Evolutionary conservation across 805 yeast species (phyloP).

Genomic region (Starmerella ratchasimensis): DNA sequence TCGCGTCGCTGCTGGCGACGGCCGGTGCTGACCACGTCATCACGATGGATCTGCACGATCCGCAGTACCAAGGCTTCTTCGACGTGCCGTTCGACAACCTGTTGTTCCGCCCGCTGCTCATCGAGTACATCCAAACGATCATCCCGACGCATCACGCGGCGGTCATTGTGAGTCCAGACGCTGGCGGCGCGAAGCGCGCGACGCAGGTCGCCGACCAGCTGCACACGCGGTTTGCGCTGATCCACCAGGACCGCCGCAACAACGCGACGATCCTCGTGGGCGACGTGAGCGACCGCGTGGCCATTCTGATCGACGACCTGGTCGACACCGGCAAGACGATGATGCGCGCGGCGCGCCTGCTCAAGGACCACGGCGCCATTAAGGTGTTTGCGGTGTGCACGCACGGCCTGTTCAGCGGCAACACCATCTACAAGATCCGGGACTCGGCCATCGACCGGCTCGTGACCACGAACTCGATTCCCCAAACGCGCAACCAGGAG

Average conservation of each 20-base stretch:
- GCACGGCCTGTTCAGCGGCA: conserved; percentile 88
- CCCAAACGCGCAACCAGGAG: conserved; percentile 52
- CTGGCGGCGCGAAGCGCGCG: conserved; percentile 98
- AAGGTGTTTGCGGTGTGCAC: conserved; percentile 79
- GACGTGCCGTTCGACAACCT: conserved; percentile 92
- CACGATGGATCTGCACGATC: conserved; percentile 96
- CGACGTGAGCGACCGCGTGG: conserved; percentile 71
- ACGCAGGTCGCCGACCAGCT: conserved; percentile 84
- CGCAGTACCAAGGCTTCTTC: conserved; percentile 95
- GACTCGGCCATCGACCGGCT: conserved; percentile 65
- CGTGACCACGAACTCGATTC: conserved; percentile 82
- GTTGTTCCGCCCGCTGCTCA: conserved; percentile 75
- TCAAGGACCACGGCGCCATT: conserved; percentile 86
- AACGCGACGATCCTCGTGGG: conserved; percentile 92
- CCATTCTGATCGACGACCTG: conserved; percentile 85
- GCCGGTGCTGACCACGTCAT: conserved; percentile 96
- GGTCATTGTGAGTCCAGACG: conserved; percentile 93
- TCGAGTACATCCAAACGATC: conserved; percentile 63
- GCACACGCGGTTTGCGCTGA: conserved; percentile 80
- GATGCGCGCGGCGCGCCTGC: conserved; percentile 77
- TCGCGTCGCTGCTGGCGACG: conserved; percentile 73
- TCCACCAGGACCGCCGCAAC: conserved; percentile 61
- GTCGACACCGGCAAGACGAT: conserved; percentile 90
- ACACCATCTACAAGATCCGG: conserved; percentile 60
- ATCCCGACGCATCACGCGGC: conserved; percentile 73